phyloP scores from a whole-genome alignment of 2,329 filamentous ascomycete species.

The Colletotrichum echinochloae region DNA sequence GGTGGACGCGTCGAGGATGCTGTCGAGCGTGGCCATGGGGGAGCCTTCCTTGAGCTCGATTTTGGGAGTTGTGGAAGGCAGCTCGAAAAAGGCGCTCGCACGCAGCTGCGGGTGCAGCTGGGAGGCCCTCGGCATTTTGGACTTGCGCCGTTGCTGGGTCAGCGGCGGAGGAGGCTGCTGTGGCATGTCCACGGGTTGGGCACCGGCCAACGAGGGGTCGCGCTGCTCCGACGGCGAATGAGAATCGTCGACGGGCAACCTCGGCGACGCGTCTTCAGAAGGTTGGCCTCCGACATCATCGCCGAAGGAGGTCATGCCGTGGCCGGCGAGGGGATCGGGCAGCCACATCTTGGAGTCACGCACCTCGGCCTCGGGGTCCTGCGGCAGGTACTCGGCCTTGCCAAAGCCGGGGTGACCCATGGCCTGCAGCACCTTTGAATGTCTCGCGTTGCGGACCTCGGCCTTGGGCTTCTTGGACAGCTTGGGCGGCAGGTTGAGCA shows the following conservation, averaged over 20 bases:
- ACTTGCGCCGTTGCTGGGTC: conserved; percentile 48
- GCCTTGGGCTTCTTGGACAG: conserved; percentile 80
- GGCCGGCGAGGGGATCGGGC: conserved; percentile 57
- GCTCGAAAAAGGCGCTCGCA: conserved; percentile 91
- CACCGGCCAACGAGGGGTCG: background rate
- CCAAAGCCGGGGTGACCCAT: conserved; percentile 53
- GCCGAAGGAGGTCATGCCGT: conserved; percentile 15
- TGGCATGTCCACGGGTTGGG: conserved; percentile 16
- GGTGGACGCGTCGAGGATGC: conserved; percentile 90
- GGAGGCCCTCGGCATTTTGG: conserved; percentile 45
- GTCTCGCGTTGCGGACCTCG: conserved; percentile 74
- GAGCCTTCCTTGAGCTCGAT: conserved; percentile 80
- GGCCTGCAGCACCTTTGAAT: conserved; percentile 77
- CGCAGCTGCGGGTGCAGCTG: conserved; percentile 83
- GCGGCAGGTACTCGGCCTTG: conserved; percentile 49
- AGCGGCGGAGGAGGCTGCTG: conserved; percentile 24
- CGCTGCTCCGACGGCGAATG: conserved; percentile 9
- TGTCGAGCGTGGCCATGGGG: conserved; percentile 88
- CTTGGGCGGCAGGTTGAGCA: conserved; percentile 91
- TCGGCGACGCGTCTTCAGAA: conserved; percentile 19
- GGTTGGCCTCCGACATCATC: background rate
- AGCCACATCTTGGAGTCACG: conserved; percentile 58
- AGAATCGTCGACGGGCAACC: conserved; percentile 22
- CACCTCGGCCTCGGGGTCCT: conserved; percentile 39
- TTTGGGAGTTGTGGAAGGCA: conserved; percentile 65